Evolutionary conservation across 352 stramenopile genomes (phyloP).

Genomic region (Phytophthora pisi): DNA sequence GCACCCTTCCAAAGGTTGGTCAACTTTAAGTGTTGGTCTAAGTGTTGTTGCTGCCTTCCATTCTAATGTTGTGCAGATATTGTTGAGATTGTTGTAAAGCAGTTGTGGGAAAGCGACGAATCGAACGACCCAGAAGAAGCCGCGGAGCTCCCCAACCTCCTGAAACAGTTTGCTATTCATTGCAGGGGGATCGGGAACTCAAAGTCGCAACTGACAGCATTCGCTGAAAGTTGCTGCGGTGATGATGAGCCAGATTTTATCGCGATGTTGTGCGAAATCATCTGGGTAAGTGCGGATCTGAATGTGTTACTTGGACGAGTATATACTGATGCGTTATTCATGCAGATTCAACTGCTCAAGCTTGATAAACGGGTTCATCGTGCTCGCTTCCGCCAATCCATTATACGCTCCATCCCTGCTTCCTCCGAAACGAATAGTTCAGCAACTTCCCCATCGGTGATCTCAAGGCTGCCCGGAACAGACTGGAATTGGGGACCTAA

Average conservation of each 20-base stretch:
- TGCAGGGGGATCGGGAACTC: slow-evolving; percentile 29
- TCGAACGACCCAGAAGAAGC: slow-evolving; percentile 15
- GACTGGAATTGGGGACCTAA: slow-evolving; percentile 34
- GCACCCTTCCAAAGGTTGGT: slow-evolving; percentile 37
- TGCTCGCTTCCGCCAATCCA: slow-evolving; percentile 42
- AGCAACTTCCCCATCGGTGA: background rate
- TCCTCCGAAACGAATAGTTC: background rate
- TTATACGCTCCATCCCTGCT: slow-evolving; percentile 32
- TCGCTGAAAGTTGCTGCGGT: slow-evolving; percentile 19
- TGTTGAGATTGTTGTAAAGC: slow-evolving; percentile 39
- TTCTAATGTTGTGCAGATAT: slow-evolving; percentile 30
- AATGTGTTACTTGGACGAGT: background rate
- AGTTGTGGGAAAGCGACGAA: slow-evolving; percentile 36
- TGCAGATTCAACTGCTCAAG: slow-evolving; percentile 48
- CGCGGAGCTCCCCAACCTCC: slow-evolving; percentile 43
- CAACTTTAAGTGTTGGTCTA: background rate
- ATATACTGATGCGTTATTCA: no score
- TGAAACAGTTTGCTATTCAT: slow-evolving; percentile 31
- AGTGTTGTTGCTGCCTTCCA: background rate
- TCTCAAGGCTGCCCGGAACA: slow-evolving; percentile 6
- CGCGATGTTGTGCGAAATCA: slow-evolving; percentile 49
- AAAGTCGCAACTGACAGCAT: slow-evolving; percentile 24
- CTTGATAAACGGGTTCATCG: slow-evolving; percentile 69
- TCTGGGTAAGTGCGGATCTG: slow-evolving; percentile 40
- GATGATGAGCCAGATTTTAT: slow-evolving; percentile 27